Percentiles rank a stretch among this genome's conserved stretches.
These are phyloP conservation scores for Phytopythium oedochilum DNA, from an alignment of 352 stramenopile species.

Conservation along the genomic window DNA sequence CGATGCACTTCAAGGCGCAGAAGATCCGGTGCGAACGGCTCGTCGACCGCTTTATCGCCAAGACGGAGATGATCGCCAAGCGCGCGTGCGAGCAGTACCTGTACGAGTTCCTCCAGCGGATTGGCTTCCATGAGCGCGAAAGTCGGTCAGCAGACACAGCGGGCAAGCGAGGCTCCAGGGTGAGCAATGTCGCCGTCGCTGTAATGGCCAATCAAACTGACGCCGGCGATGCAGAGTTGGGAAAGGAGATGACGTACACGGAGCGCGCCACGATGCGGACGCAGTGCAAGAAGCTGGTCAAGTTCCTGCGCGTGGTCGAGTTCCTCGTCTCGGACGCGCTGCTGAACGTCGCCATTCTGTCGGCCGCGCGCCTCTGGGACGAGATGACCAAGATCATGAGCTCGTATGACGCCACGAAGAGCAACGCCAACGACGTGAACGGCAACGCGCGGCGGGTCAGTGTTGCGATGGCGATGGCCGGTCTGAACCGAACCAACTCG, in stretches of 20 bases:
- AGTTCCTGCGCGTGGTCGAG: constrained; percentile 91
- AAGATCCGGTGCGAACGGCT: constrained; percentile 55
- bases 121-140: constrained; percentile 42
- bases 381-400: constrained; percentile 40
- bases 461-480: background rate
- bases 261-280: constrained; percentile 88
- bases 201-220: background rate
- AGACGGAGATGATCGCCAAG: constrained; percentile 54
- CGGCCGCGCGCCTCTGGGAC: constrained; percentile 29
- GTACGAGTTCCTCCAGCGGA: constrained; percentile 46
- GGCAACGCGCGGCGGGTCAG: background rate
- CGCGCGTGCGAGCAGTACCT: constrained; percentile 59
- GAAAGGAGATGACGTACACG: constrained; percentile 92
- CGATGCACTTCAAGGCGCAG: constrained; percentile 57
- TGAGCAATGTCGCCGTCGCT: background rate
- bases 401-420: background rate
- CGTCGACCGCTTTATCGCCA: constrained; percentile 56
- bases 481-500: background rate
- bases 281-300: constrained; percentile 88
- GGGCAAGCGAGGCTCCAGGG: constrained; percentile 2
- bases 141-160: background rate
- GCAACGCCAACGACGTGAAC: background rate
- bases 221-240: constrained; percentile 11
- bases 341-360: constrained; percentile 65
- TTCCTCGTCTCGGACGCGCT: constrained; percentile 85